These are phyloP conservation scores for Rhizopus sp. DNA, from an alignment of 371 early-diverging fungal species.

Conservation along the genomic window DNA sequence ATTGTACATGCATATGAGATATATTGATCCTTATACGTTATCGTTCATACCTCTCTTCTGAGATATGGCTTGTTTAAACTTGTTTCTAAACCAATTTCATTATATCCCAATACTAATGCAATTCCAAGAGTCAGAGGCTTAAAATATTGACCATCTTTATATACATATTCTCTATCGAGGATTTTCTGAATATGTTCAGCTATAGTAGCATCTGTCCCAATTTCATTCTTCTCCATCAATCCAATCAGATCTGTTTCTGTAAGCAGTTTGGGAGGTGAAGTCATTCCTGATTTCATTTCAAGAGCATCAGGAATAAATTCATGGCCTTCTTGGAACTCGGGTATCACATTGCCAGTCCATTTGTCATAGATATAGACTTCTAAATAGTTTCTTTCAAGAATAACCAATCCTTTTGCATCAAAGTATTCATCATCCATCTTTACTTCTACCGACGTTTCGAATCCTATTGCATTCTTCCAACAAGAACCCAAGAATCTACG, in stretches of 20 bases:
- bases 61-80: constrained; percentile 86
- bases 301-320: constrained; percentile 68
- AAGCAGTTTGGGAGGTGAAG: constrained; percentile 82
- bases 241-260: constrained; percentile 95
- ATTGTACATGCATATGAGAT: background rate
- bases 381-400: constrained; percentile 89
- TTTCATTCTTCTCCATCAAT: constrained; percentile 98
- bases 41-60: constrained; percentile 65
- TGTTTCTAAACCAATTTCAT: constrained; percentile 80
- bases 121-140: constrained; percentile 92
- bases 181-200: constrained; percentile 99
- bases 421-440: constrained; percentile 75
- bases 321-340: constrained; percentile 77
- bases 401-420: constrained; percentile 73
- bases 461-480: constrained; percentile 93
- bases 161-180: constrained; percentile 88
- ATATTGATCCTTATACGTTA: background rate
- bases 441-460: constrained; percentile 78
- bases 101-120: constrained; percentile 92
- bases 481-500: constrained; percentile 96
- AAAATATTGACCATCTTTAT: constrained; percentile 69
- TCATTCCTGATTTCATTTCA: constrained; percentile 71
- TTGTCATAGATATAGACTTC: constrained; percentile 96
- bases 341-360: constrained; percentile 81
- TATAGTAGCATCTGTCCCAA: constrained; percentile 99